Conservation (phyloP, 2,329 filamentous ascomycete genomes). For the Beauveria rudraprayagi region DNA sequence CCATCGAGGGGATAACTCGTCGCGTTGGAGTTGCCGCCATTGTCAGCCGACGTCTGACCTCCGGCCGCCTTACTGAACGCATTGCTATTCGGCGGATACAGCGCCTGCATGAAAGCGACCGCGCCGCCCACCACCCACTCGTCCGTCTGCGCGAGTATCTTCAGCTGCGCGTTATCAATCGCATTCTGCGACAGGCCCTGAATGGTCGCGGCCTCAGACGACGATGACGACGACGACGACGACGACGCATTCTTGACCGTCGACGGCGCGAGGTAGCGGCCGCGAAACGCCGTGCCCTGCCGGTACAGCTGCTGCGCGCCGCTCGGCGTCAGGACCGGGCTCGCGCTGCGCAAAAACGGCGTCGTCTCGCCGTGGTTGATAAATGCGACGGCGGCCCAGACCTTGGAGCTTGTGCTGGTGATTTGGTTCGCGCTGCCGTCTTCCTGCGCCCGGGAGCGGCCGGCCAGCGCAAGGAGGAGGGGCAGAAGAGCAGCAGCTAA, state of each 20-base stretch:
- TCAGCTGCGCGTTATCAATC: slow-evolving; percentile 42
- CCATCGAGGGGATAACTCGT: slow-evolving; percentile 62
- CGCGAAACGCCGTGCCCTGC: slow-evolving; percentile 41
- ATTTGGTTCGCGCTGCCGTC: background rate
- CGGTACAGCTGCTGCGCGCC: slow-evolving; percentile 45
- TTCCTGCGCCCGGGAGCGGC: background rate
- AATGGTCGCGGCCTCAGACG: slow-evolving; percentile 29
- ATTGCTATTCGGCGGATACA: slow-evolving; percentile 64
- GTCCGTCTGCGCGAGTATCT: slow-evolving; percentile 32
- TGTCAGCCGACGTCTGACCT: slow-evolving; percentile 35
- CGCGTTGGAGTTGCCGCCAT: slow-evolving; percentile 21
- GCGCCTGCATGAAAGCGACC: slow-evolving; percentile 70
- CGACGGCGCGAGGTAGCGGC: slow-evolving; percentile 36
- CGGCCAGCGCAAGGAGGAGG: background rate
- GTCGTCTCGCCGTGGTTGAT: slow-evolving; percentile 47
- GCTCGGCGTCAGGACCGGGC: slow-evolving; percentile 36
- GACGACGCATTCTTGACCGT: slow-evolving; percentile 19
- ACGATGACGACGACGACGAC: slow-evolving; percentile 15
- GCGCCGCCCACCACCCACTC: slow-evolving; percentile 57
- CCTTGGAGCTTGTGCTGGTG: slow-evolving; percentile 24
- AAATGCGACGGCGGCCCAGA: slow-evolving; percentile 43
- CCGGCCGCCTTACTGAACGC: slow-evolving; percentile 22
- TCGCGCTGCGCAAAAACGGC: slow-evolving; percentile 27
- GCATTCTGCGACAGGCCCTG: slow-evolving; percentile 31
- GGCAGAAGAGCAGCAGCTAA: background rate